Evolutionary conservation across 306 rosid species (phyloP), one percentile per base, ranked within the genome.

Genomic region (Lablab purpureus): DNA sequence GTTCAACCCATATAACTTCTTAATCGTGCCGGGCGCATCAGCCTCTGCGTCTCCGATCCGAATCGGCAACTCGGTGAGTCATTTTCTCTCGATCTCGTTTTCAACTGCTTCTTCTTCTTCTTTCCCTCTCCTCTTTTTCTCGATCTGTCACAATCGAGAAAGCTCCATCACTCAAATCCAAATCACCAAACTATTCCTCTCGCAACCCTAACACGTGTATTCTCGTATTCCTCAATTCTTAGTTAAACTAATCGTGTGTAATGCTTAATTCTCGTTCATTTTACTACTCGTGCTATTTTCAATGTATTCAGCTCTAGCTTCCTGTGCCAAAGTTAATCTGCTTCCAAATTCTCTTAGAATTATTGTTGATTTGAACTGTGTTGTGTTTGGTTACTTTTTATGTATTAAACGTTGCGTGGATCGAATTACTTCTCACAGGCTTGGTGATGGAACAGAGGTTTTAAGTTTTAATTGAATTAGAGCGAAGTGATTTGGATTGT

Each of bases 391-490:
- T 59, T 81, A 51, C 60, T 77, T 63, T 76, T 55, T 65, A 5
- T 58, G 22, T 46, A 55, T 25, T 58, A 43, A 54, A 59, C 37
- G n/a, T 25, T 55, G 34, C 49, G 11, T 34, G 41, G 12, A 30
- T 62, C 36, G 2, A 37, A 27, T 78, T 66, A 60, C 28, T 70
- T 75, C 17, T 81, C 43, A 72, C 91, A 82, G 94, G 83, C 75
- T 75, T 84, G 81, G 84, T 77, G 82, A 87, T 84, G 82, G 85
- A 74, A 75, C 81, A 54, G 34, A 72, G 78, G 71, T 70, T 82
- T 74, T 81, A 45, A 77, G n/a, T 60, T 60, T 66, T 66, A 41
- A 49, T 62, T 64, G n/a, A 60, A 64, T 32, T 7, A 75, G 82
- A 80, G 80, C 52, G 17, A n/a, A 60, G 78, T 71, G 78, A 73